These are phyloP conservation scores for Aspergillus haitiensis DNA, from an alignment of 495 filamentous ascomycete genomes.

Conservation along the genomic window DNA sequence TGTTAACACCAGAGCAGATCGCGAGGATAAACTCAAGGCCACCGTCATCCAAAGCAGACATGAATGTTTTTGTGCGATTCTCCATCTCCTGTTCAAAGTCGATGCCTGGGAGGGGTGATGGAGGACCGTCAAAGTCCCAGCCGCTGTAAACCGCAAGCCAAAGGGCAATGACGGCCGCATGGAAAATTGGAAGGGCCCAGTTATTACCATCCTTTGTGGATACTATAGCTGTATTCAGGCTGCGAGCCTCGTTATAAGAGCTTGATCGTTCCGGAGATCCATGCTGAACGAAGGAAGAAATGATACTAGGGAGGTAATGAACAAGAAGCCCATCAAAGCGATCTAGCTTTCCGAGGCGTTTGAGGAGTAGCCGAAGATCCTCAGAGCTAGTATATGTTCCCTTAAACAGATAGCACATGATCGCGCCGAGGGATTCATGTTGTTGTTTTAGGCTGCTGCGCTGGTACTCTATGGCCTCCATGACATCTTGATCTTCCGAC, in stretches of 20 bases:
- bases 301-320: conserved; percentile 77
- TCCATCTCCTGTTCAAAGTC: conserved; percentile 66
- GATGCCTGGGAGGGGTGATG: conserved; percentile 52
- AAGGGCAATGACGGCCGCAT: conserved; percentile 70
- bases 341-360: conserved; percentile 63
- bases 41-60: conserved; percentile 79
- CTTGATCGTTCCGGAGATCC: conserved; percentile 67
- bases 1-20: conserved; percentile 73
- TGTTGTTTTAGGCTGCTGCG: conserved; percentile 72
- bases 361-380: conserved; percentile 71
- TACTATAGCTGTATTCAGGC: conserved; percentile 66
- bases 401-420: conserved; percentile 74
- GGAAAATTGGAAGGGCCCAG: conserved; percentile 71
- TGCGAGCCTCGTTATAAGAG: conserved; percentile 62
- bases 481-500: conserved; percentile 53
- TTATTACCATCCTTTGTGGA: conserved; percentile 59
- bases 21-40: conserved; percentile 90
- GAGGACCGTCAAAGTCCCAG: conserved; percentile 71
- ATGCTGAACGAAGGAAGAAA: conserved; percentile 68
- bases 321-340: conserved; percentile 69
- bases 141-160: conserved; percentile 94
- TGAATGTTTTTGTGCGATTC: conserved; percentile 67
- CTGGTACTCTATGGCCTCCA: conserved; percentile 73
- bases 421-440: conserved; percentile 81
- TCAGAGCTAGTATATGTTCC: conserved; percentile 63